These are phyloP conservation scores for Cocos nucifera DNA, from an alignment of 176 grass and related monocot genomes.

Conservation along the genomic window DNA sequence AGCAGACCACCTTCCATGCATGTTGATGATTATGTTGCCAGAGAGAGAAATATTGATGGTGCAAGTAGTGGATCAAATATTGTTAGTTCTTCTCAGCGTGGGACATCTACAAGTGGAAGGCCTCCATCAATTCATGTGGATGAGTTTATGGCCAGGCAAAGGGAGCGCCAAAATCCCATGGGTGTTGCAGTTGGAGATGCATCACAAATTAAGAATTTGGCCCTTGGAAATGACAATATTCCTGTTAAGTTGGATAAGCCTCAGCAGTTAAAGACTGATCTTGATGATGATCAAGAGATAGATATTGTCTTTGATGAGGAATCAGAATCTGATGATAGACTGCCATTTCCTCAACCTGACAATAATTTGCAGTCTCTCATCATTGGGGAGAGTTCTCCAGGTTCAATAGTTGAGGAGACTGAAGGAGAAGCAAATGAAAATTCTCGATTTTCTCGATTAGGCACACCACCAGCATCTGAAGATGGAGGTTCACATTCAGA, in stretches of 20 bases:
- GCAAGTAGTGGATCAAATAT: slow-evolving; percentile 82
- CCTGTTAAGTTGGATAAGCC: slow-evolving; percentile 39
- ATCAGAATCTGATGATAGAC: slow-evolving; percentile 79
- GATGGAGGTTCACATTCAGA: slow-evolving; percentile 20
- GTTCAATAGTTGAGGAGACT: slow-evolving; percentile 37
- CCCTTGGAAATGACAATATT: slow-evolving; percentile 45
- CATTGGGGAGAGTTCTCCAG: slow-evolving; percentile 81
- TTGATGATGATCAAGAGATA: slow-evolving; percentile 86
- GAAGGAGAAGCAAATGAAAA: slow-evolving; percentile 42
- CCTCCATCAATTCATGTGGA: slow-evolving; percentile 99
- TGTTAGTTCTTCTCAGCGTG: slow-evolving; percentile 55
- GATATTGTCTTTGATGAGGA: slow-evolving; percentile 92
- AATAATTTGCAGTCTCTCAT: slow-evolving; percentile 69
- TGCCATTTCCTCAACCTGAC: slow-evolving; percentile 84
- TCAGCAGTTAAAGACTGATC: slow-evolving; percentile 51
- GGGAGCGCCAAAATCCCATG: slow-evolving; percentile 67
- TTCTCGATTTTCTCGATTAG: slow-evolving; percentile 29
- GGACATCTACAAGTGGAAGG: slow-evolving; percentile 52
- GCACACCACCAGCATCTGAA: slow-evolving; percentile 13
- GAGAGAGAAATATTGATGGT: slow-evolving; percentile 96
- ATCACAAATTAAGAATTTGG: slow-evolving; percentile 37
- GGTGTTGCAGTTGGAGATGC: slow-evolving; percentile 37
- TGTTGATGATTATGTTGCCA: slow-evolving; percentile 98
- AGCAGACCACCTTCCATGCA: slow-evolving; percentile 99
- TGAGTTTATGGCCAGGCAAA: slow-evolving; percentile 95